Conservation (phyloP, 2,329 filamentous ascomycete species). For the Botrytis paeoniae region DNA sequence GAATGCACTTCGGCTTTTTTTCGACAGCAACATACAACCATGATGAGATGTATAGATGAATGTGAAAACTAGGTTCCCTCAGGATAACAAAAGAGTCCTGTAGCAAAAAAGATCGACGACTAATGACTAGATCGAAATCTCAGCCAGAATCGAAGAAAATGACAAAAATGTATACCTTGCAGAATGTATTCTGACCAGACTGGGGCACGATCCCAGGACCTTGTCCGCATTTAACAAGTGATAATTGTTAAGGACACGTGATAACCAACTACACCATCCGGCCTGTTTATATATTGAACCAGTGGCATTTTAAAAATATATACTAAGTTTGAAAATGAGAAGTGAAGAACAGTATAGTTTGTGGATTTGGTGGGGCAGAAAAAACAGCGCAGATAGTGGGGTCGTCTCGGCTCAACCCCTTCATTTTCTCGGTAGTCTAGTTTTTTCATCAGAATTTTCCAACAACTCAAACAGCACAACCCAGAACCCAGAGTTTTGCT, state of each 20-base stretch:
- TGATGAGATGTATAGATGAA: not conserved
- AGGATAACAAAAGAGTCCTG: not conserved
- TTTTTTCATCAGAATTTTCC: constrained; percentile 1
- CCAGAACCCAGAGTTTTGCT: not conserved
- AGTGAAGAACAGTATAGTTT: not conserved
- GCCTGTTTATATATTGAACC: not conserved
- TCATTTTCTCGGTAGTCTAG: constrained; percentile 4
- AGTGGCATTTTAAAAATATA: too few relatives aligned
- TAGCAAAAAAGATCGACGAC: not conserved
- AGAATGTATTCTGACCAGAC: fast-evolving
- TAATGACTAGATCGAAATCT: not conserved
- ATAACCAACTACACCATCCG: constrained; percentile 18
- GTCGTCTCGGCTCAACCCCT: constrained; percentile 9
- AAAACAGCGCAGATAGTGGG: not conserved
- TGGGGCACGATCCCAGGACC: constrained; percentile 15
- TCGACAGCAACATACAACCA: not conserved
- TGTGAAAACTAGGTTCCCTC: too few relatives aligned
- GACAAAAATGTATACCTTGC: not conserved
- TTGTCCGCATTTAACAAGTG: not conserved
- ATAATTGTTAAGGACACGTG: constrained; percentile 11
- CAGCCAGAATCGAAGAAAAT: not conserved
- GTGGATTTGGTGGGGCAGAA: not conserved
- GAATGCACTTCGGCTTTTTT: not conserved
- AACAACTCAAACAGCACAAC: not conserved
- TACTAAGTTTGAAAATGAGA: too few relatives aligned